These are phyloP conservation scores for Gentiana macrophylla DNA, from an alignment of 257 asterid species.

Conservation along the genomic window DNA sequence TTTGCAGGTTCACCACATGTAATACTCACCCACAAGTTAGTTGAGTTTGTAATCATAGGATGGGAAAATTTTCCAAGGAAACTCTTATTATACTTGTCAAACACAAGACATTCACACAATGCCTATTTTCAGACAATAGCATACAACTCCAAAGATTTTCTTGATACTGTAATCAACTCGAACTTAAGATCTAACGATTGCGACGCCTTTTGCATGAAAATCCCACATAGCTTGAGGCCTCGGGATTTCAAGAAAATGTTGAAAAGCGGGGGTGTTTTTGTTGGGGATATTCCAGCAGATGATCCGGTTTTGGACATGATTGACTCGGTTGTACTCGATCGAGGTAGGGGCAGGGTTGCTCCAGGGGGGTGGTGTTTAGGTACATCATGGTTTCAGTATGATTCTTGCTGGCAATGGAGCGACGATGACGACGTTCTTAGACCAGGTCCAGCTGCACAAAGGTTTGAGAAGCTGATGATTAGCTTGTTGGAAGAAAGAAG, in stretches of 20 bases:
- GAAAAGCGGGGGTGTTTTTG: constrained; percentile 25
- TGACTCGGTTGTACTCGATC: constrained; percentile 24
- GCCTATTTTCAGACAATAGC: constrained; percentile 36
- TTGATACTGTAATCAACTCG: constrained; percentile 26
- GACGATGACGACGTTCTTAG: constrained; percentile 17
- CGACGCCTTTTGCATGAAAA: constrained; percentile 1
- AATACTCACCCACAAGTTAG: constrained; percentile 24
- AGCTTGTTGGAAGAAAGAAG: constrained; percentile 10
- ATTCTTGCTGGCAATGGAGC: constrained; percentile 31
- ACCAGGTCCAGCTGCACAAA: constrained; percentile 28
- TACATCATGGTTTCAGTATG: constrained; percentile 18
- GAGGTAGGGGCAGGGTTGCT: constrained; percentile 13
- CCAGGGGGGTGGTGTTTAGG: constrained; percentile 47
- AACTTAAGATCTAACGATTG: constrained; percentile 16
- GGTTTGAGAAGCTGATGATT: constrained; percentile 23
- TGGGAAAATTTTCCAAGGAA: constrained; percentile 37
- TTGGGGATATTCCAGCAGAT: constrained; percentile 15
- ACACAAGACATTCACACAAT: constrained; percentile 24
- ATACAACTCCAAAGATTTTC: constrained; percentile 23
- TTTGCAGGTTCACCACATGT: constrained; percentile 33
- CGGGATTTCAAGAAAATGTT: constrained; percentile 11
- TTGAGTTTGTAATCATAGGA: constrained; percentile 23
- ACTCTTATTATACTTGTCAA: constrained; percentile 32
- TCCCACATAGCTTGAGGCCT: constrained; percentile 1
- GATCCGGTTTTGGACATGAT: constrained; percentile 25